Conservation (phyloP, 1,284 basidiomycete species). For the Ceraceosorus guamensis region DNA sequence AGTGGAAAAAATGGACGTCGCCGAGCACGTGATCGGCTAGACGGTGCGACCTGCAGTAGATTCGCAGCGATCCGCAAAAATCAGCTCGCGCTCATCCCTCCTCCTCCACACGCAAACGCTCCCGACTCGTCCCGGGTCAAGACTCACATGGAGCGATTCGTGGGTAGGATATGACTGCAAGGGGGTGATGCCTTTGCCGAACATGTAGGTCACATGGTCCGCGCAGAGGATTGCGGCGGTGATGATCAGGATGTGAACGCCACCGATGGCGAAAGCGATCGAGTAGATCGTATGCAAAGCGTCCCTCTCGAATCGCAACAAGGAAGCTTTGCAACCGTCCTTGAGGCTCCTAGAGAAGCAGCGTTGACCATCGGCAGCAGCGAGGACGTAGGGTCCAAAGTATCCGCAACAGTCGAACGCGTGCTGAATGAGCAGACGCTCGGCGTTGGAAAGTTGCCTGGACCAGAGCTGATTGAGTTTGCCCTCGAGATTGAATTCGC, state of each 20-base stretch:
- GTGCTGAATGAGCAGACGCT: conserved; percentile 61
- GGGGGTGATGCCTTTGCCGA: conserved; percentile 70
- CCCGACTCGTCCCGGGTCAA: too few species aligned
- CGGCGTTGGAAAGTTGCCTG: conserved; percentile 54
- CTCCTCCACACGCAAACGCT: too few species aligned
- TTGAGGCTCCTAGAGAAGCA: conserved; percentile 62
- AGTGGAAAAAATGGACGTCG: too few species aligned
- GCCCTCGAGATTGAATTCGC: conserved; percentile 64
- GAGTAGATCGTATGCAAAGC: conserved; percentile 58
- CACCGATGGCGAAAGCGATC: conserved; percentile 61
- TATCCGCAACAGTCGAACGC: conserved; percentile 64
- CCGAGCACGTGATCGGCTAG: too few species aligned
- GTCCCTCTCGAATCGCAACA: conserved; percentile 58
- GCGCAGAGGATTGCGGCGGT: conserved; percentile 60
- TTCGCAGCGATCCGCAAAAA: too few species aligned
- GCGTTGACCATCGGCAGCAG: conserved; percentile 56
- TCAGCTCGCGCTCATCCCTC: too few species aligned
- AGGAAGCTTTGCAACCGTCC: conserved; percentile 63
- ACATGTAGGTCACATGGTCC: conserved; percentile 67
- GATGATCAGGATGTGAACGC: conserved; percentile 62
- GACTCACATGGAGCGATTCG: too few species aligned
- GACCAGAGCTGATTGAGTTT: conserved; percentile 67
- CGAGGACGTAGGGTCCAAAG: conserved; percentile 61
- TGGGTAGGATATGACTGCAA: too few species aligned
- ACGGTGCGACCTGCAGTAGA: too few species aligned